Conservation (phyloP, 2,329 filamentous ascomycete species). For the Bipolaris cookei region DNA sequence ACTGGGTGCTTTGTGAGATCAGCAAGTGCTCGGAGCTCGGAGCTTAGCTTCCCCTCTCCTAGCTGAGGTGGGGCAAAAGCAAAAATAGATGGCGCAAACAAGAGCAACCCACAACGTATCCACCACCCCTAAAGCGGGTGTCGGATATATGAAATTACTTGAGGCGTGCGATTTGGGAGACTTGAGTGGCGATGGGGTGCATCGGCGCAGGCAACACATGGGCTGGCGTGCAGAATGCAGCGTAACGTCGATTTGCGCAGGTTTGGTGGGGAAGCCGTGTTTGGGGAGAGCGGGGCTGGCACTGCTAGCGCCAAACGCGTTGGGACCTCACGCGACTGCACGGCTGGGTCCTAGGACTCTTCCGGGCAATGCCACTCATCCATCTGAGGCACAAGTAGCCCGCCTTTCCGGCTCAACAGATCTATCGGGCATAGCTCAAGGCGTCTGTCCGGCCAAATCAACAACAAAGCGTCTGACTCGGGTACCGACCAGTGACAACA, state of each 20-base stretch:
- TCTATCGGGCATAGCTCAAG: neutral
- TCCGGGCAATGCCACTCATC: neutral
- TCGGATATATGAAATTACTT: neutral
- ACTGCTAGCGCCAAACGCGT: conserved; percentile 17
- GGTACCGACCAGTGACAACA: neutral
- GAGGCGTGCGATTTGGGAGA: neutral
- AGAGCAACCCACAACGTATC: too few relatives aligned
- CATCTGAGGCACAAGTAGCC: neutral
- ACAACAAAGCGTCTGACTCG: neutral
- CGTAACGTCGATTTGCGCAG: conserved; percentile 4
- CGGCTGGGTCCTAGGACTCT: conserved; percentile 6
- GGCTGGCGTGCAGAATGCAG: conserved; percentile 19
- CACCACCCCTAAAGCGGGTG: too few relatives aligned
- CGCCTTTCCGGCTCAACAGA: conserved; percentile 9
- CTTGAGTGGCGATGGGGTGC: neutral
- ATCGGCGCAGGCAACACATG: conserved; percentile 6
- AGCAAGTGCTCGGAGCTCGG: conserved; percentile 2
- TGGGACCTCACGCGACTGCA: neutral
- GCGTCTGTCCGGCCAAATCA: neutral
- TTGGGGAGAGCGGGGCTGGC: conserved; percentile 17
- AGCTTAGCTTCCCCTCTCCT: neutral
- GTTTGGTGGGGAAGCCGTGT: conserved; percentile 17
- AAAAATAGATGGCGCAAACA: neutral
- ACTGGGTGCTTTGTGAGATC: neutral
- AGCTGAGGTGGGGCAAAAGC: conserved; percentile 4